Conservation (phyloP, 2,329 filamentous ascomycete genomes). For the Colletotrichum sp. region DNA sequence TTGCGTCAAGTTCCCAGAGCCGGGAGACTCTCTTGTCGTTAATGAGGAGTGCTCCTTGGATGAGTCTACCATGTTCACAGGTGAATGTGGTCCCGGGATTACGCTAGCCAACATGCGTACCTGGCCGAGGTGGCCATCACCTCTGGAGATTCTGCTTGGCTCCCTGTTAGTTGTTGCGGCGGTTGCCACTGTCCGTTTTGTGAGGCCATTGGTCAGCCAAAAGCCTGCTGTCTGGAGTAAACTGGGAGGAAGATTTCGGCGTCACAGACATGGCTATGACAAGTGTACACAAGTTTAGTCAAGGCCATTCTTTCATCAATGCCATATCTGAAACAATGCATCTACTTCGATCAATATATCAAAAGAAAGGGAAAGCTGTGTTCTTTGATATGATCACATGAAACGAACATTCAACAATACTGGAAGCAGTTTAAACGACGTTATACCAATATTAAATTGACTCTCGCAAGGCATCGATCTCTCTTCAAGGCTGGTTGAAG, state of each 20-base stretch:
- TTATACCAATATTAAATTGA: background rate
- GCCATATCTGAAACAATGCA: fast-evolving
- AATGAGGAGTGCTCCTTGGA: background rate
- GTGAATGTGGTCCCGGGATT: background rate
- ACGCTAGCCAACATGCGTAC: background rate
- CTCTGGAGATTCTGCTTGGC: background rate
- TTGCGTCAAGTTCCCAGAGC: background rate
- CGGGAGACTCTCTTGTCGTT: background rate
- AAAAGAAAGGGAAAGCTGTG: too few relatives aligned
- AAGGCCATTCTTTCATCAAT: background rate
- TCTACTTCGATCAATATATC: too few relatives aligned
- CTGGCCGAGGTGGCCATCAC: background rate
- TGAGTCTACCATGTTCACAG: background rate
- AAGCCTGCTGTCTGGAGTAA: background rate
- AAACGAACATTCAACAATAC: too few relatives aligned
- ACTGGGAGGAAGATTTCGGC: background rate
- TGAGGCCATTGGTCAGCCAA: background rate
- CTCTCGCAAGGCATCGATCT: background rate
- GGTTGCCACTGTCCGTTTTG: background rate
- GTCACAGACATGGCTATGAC: background rate
- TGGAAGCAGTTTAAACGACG: too few relatives aligned
- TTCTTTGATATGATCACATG: too few relatives aligned
- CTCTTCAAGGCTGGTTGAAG: background rate
- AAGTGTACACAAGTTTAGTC: background rate
- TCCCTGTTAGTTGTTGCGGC: background rate